A percentile compares a stretch with the other conserved stretches of the same genome.
These are phyloP conservation scores for Phalaenopsis hybrid DNA, from an alignment of 116 monocot genomes.

Conservation along the genomic window DNA sequence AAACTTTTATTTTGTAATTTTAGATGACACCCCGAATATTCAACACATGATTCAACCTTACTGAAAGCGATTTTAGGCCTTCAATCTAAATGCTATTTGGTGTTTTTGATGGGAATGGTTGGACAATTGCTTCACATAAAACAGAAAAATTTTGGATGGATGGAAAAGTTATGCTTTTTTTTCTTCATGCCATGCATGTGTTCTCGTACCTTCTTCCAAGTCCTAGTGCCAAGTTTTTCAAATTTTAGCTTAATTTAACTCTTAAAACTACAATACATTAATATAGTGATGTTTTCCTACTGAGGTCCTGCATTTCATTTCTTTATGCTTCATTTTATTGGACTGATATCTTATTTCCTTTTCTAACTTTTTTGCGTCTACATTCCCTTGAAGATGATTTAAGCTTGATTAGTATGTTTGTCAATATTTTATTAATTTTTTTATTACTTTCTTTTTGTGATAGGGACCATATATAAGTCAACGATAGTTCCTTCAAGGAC, in stretches of 20 bases:
- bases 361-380: neutral
- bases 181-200: neutral
- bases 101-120: neutral
- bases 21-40: neutral
- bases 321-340: neutral
- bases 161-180: neutral
- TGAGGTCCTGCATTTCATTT: neutral
- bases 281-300: neutral
- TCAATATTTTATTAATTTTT: neutral
- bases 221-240: neutral
- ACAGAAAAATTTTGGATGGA: neutral
- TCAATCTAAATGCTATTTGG: neutral
- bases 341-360: neutral
- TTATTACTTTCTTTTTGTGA: constrained; percentile 17
- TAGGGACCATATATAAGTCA: constrained; percentile 88
- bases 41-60: neutral
- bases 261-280: neutral
- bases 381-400: neutral
- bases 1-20: neutral
- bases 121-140: neutral
- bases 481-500: constrained; percentile 82
- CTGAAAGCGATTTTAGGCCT: neutral
- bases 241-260: too few species aligned
- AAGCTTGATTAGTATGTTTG: neutral
- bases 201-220: neutral